Conservation (phyloP, 306 rosid genomes). For the Purshia tridentata region DNA sequence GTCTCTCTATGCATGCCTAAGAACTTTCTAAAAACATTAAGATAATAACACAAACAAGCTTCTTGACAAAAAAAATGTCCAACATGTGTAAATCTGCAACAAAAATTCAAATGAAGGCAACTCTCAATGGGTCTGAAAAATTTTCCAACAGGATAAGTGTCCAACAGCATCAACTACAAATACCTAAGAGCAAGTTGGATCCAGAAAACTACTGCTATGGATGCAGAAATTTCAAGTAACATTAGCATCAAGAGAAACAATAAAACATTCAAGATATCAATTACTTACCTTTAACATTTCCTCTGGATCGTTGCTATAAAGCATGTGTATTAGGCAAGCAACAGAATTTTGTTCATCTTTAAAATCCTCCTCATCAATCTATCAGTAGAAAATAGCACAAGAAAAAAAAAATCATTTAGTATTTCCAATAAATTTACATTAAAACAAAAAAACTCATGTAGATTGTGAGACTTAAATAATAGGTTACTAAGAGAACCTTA, state of each 20-base stretch:
- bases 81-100: neutral
- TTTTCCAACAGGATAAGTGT: neutral
- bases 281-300: conserved; percentile 51
- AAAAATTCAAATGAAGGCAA: neutral
- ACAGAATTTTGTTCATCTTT: conserved; percentile 53
- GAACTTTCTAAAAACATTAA: neutral
- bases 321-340: conserved; percentile 55
- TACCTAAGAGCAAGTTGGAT: neutral
- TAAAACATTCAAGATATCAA: neutral
- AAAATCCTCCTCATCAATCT: conserved; percentile 57
- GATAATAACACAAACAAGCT: neutral
- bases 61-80: neutral
- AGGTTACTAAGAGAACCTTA: neutral
- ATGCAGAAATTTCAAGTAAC: neutral
- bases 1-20: neutral
- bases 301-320: conserved; percentile 43
- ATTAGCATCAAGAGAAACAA: conserved; percentile 6
- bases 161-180: neutral
- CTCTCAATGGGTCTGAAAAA: neutral
- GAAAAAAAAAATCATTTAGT: neutral
- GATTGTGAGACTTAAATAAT: neutral
- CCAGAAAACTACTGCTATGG: neutral
- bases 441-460: neutral
- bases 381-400: conserved; percentile 18
- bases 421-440: neutral